Base-by-base conservation (phyloP, 2,329 filamentous ascomycete species). In the Fusarium sp. region DNA sequence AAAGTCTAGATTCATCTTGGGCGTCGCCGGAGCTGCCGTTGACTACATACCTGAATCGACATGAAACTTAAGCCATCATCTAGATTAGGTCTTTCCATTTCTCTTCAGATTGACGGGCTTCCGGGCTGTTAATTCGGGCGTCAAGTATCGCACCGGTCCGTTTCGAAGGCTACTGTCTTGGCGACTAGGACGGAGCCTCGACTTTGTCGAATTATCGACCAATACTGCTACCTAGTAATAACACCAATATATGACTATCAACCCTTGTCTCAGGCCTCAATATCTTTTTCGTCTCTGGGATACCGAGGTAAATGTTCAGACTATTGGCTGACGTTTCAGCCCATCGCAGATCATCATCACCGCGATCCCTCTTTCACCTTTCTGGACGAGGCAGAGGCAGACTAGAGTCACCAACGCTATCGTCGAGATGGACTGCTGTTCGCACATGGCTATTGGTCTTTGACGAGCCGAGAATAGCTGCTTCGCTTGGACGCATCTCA, bases 251-350 rank as follows among this genome's bases (percentile, higher is more conserved):
- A 45, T 30, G 30, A 54, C 11, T 20, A 59, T 60, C 47, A 15
- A 16, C 23, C 36, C 34, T 40, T 30, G 33, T 51, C 36, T 42
- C 57, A 13, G 59, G 57, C 59, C 59, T 62, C 42, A 51, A 36
- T 26, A 36, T 37, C 31, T 28, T n/a, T 15, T 26, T 28, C 23
- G 16, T 38, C 12, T 26, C 34, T 11, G 46, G 11, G 10, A 18
- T 38, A 20, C 47, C 47, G 33, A 30, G 47, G 47, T 30, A 40
- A 30, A 49, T 36, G 36, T 20, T 37, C 42, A 52, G 56, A 10
- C 18, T 33, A 52, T 62, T 53, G 65, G 67, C 72, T 74, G 60
- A 73, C 44, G 61, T 72, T 73, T 74, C 72, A 74, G 72, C 69
- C 69, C 51, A 63, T 41, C 37, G 58, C 34, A 60, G 53, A 70